A percentile compares a stretch with the other conserved stretches of the same genome.
phyloP scores from a whole-genome alignment of 1,284 basidiomycete genomes.

The Cutaneotrichosporon cutaneum region DNA sequence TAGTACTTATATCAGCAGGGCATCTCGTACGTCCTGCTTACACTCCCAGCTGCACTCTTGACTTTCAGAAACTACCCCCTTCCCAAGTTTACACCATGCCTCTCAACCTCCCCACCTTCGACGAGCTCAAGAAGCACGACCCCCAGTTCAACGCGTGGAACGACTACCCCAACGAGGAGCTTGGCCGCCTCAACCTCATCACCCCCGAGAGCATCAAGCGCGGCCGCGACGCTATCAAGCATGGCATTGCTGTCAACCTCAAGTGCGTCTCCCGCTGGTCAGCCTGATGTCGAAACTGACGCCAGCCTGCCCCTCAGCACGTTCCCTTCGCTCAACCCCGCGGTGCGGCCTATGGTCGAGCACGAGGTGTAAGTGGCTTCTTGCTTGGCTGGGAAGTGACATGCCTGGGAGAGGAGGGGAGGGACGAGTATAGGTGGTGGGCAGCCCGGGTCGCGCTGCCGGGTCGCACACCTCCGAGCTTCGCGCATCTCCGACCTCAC shows the following conservation, averaged over 20 bases:
- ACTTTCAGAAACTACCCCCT: too few relatives aligned
- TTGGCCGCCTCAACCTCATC: slow-evolving; percentile 41
- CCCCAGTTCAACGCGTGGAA: slow-evolving; percentile 44
- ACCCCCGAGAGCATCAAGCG: slow-evolving; percentile 34
- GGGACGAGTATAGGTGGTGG: too few relatives aligned
- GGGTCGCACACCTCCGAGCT: too few relatives aligned
- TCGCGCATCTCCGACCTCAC: too few relatives aligned
- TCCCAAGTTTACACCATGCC: too few relatives aligned
- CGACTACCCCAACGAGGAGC: slow-evolving; percentile 37
- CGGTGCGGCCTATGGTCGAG: slow-evolving; percentile 3
- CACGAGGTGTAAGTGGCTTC: slow-evolving; percentile 16
- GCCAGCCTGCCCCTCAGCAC: slow-evolving; percentile 14
- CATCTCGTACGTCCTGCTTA: too few relatives aligned
- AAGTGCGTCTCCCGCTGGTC: slow-evolving; percentile 32
- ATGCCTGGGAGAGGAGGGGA: too few relatives aligned
- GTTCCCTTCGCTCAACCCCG: slow-evolving; percentile 13
- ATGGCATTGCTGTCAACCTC: slow-evolving; percentile 41
- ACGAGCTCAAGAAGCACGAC: slow-evolving; percentile 29
- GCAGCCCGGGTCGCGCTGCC: too few relatives aligned
- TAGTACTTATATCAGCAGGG: too few relatives aligned
- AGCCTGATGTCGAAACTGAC: not conserved
- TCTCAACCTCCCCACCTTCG: slow-evolving; percentile 14
- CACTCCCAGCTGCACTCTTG: too few relatives aligned
- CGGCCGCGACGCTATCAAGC: slow-evolving; percentile 32
- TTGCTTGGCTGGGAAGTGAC: too few relatives aligned